These are phyloP conservation scores for Tetrahymena thermophila DNA, from an alignment of 73 alveolate genomes.

Conservation along the genomic window DNA sequence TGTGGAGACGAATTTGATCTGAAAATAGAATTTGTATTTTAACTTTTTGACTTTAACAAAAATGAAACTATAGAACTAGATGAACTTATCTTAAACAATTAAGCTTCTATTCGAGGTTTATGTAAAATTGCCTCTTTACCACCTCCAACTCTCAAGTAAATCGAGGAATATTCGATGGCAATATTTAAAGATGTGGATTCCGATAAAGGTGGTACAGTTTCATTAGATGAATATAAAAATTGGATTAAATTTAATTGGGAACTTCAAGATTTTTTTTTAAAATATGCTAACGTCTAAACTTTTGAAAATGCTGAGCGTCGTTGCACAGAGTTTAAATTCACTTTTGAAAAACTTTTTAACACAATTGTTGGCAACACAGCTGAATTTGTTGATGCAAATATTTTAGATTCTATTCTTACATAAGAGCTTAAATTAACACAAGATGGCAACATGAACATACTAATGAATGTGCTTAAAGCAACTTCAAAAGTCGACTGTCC, in stretches of 20 bases:
- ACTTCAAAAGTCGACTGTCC: conserved; percentile 7
- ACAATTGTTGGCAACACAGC: conserved; percentile 15
- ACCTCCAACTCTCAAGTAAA: conserved; percentile 21
- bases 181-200: conserved; percentile 28
- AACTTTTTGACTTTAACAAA: conserved; percentile 32
- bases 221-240: conserved; percentile 15
- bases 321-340: conserved; percentile 9
- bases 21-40: conserved; percentile 18
- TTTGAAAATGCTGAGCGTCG: conserved; percentile 46
- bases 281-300: conserved; percentile 23
- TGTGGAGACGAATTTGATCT: conserved; percentile 29
- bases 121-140: conserved; percentile 23
- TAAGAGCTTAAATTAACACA: conserved; percentile 7
- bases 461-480: conserved; percentile 6
- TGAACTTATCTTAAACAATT: conserved; percentile 11
- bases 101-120: conserved; percentile 31
- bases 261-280: conserved; percentile 25
- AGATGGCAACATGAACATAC: not conserved
- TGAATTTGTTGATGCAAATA: conserved; percentile 20
- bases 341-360: conserved; percentile 20
- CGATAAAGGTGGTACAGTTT: conserved; percentile 26
- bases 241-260: conserved; percentile 38
- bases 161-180: conserved; percentile 13
- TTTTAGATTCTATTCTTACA: conserved; percentile 1
- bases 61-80: conserved; percentile 18